Evolutionary conservation across 1,284 basidiomycete species (phyloP).

Genomic region (Leccinum colubrinum): DNA sequence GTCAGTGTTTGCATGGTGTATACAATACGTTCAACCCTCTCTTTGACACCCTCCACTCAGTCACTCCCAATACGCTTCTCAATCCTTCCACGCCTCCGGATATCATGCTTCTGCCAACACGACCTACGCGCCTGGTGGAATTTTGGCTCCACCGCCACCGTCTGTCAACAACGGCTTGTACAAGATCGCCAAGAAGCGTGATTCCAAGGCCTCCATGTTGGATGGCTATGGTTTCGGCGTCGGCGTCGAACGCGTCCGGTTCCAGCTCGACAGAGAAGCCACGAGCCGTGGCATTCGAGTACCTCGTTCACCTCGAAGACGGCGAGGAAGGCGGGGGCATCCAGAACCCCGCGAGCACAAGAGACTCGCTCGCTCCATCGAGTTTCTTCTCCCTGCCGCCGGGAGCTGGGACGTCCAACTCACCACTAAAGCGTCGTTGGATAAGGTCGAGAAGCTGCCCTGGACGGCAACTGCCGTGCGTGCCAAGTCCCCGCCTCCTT

Average conservation of each 20-base stretch:
- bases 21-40: conserved; percentile 63
- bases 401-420: conserved; percentile 92
- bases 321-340: conserved; percentile 31
- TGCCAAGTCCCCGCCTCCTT: conserved; percentile 37
- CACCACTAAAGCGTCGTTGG: conserved; percentile 66
- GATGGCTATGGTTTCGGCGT: conserved; percentile 82
- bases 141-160: conserved; percentile 56
- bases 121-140: conserved; percentile 90
- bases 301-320: conserved; percentile 79
- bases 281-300: conserved; percentile 66
- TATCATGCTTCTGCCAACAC: conserved; percentile 96
- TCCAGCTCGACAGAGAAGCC: conserved; percentile 80
- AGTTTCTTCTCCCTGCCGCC: conserved; percentile 73
- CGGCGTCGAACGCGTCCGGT: conserved; percentile 73
- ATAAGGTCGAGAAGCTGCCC: conserved; percentile 69
- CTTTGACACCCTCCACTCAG: conserved; percentile 29
- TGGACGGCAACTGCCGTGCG: conserved; percentile 74
- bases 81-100: conserved; percentile 49
- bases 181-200: conserved; percentile 73
- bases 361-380: conserved; percentile 72
- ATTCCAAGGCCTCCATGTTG: conserved; percentile 73
- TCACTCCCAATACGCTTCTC: conserved; percentile 36
- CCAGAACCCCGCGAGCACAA: conserved; percentile 60
- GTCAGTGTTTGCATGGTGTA: conserved; percentile 91
- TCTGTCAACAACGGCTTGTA: conserved; percentile 76